Conservation (phyloP, 2,329 filamentous ascomycete species). For the Venturiaceae sp. region DNA sequence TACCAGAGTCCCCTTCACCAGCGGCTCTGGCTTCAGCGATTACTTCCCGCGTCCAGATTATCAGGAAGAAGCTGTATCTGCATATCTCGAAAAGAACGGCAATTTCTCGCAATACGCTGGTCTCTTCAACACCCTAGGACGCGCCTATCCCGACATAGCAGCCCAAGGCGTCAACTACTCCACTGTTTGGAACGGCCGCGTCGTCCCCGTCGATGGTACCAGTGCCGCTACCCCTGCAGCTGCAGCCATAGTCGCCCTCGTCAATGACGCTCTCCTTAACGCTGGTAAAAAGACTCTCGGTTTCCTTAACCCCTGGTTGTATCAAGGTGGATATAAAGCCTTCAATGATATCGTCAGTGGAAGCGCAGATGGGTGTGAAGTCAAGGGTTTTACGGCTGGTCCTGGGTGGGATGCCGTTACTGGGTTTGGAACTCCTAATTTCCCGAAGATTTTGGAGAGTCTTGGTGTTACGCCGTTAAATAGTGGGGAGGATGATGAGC, state of each 20-base stretch:
- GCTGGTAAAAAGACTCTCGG: constrained; percentile 36
- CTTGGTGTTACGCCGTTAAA: background rate
- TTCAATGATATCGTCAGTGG: constrained; percentile 21
- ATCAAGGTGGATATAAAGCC: constrained; percentile 18
- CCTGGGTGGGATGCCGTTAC: constrained; percentile 39
- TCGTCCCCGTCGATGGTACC: constrained; percentile 2
- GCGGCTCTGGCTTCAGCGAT: constrained; percentile 33
- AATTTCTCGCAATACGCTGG: background rate
- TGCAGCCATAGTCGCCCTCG: constrained; percentile 43
- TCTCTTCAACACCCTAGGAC: constrained; percentile 7
- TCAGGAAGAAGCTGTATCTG: constrained; percentile 4
- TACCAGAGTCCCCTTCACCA: constrained; percentile 13
- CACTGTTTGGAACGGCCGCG: background rate
- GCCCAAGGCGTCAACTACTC: constrained; percentile 7
- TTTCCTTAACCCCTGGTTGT: constrained; percentile 48
- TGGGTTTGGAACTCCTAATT: constrained; percentile 35
- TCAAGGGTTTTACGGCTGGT: constrained; percentile 17
- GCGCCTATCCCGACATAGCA: constrained; percentile 11
- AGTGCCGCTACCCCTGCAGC: constrained; percentile 33
- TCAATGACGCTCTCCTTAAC: constrained; percentile 47
- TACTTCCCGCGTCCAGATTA: constrained; percentile 21
- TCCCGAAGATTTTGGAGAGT: background rate
- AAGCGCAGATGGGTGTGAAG: constrained; percentile 22
- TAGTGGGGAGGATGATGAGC: background rate
- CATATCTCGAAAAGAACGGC: background rate